Evolutionary conservation across 331 rosid genomes (phyloP), one percentile per base, ranked within the genome.

Genomic region (Spiraea crenata): DNA sequence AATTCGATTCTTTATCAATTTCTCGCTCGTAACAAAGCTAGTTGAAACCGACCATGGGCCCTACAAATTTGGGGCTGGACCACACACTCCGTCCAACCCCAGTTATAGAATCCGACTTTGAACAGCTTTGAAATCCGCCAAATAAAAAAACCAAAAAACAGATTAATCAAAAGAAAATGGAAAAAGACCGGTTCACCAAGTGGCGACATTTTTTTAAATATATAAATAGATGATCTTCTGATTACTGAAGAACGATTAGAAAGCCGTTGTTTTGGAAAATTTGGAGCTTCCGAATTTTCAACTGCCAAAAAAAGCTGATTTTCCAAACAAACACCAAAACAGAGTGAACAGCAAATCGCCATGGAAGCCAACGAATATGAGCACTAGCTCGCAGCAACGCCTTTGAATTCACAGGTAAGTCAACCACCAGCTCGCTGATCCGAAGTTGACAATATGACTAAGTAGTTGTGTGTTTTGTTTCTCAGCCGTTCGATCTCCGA

Each of bases 351-450:
- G 81, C 78, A 63, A 15, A 57, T 25, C 8, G 83, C 67, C 60
- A 90, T 84, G 96, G 93, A 82, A 67, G 77, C 73, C 74, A 63
- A 75, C 70, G 92, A 83, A 41, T 75, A 73, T 80, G 81, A 80
- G 49, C 67, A 13, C 50, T n/a, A n/a, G n/a, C n/a, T n/a, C n/a
- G n/a, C 77, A 45, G 48, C 79, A 20, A 65, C 52, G 63, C 67
- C 66, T 72, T 76, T 79, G 80, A 63, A 80, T 57, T 9, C 46
- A 45, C 66, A 70, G 74, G 74, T 67, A 49, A 35, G 49, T 14
- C 54, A 13, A 20, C 45, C 57, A 14, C 45, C 5, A 9, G 19
- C 51, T 19, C 2, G 45, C 38, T 54, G 45, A 55, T 55, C 5
- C 0, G 12, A 41, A 13, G 37, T 54, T 4, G 5, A 52, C 39